Conservation (phyloP, 108 stramenopile species). For the Epithemia pelagica region DNA sequence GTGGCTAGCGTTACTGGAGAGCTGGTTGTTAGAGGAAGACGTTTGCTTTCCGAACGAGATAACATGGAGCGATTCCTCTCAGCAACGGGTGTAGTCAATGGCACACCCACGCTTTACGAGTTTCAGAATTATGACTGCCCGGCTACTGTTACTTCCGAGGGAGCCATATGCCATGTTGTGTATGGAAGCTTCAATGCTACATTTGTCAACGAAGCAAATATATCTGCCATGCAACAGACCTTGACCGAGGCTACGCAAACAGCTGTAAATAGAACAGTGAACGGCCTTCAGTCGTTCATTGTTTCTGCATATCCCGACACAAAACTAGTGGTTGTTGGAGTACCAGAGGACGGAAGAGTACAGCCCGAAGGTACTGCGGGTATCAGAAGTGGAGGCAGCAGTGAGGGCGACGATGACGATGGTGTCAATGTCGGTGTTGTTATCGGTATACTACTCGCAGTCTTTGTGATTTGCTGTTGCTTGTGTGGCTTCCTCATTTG, state of each 20-base stretch:
- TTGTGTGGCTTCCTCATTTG: not conserved
- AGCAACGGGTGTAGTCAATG: conserved; percentile 4
- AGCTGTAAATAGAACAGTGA: conserved; percentile 6
- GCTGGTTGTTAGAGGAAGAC: not conserved
- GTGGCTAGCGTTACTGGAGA: not conserved
- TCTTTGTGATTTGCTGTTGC: not conserved
- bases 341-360: conserved; percentile 9
- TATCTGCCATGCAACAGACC: conserved; percentile 5
- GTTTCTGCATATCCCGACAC: conserved; percentile 5
- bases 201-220: conserved; percentile 14
- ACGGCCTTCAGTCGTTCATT: conserved; percentile 1
- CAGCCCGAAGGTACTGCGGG: conserved; percentile 3
- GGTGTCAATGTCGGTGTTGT: not conserved
- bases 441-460: not conserved
- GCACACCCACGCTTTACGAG: conserved; percentile 5
- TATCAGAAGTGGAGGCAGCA: conserved; percentile 13
- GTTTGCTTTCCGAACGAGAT: not conserved
- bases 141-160: not conserved
- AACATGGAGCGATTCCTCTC: conserved; percentile 5
- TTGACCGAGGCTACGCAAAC: conserved; percentile 20
- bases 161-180: conserved; percentile 19
- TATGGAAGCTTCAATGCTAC: conserved; percentile 28
- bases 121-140: conserved; percentile 27
- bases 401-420: not conserved
- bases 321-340: not conserved